phyloP scores from a whole-genome alignment of 2,329 filamentous ascomycete species.

The Fonsecaea pugnacius region DNA sequence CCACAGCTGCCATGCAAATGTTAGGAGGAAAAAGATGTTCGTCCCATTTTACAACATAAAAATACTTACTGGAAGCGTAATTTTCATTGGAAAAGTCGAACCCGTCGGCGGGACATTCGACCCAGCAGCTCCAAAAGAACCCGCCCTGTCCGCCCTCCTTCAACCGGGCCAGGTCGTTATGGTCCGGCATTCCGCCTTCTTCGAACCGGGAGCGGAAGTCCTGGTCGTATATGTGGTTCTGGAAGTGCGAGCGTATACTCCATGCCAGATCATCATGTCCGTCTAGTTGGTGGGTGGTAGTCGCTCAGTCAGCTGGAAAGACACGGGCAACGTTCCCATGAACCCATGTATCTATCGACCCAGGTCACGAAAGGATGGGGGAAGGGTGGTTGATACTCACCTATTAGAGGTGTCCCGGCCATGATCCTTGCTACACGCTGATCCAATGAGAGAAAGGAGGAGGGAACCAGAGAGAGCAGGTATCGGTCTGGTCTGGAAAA shows the following conservation, averaged over 20 bases:
- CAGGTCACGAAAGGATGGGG: neutral
- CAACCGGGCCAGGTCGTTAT: constrained; percentile 80
- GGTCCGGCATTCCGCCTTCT: constrained; percentile 67
- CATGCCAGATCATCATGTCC: constrained; percentile 88
- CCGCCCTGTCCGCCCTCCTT: constrained; percentile 69
- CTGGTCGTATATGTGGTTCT: constrained; percentile 75
- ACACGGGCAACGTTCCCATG: neutral
- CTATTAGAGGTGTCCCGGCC: constrained; percentile 58
- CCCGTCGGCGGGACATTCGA: constrained; percentile 73
- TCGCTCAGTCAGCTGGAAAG: neutral
- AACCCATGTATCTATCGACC: neutral
- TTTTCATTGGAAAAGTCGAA: constrained; percentile 37
- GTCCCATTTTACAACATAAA: neutral
- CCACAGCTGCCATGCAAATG: constrained; percentile 55
- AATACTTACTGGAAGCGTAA: constrained; percentile 29
- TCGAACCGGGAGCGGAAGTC: constrained; percentile 75
- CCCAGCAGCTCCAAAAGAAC: constrained; percentile 88
- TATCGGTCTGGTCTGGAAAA: neutral
- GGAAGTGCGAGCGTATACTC: constrained; percentile 65
- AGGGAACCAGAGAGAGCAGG: constrained; percentile 11
- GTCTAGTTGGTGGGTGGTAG: constrained; percentile 45
- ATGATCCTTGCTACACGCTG: constrained; percentile 52
- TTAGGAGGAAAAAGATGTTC: neutral
- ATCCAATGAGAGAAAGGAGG: constrained; percentile 37
- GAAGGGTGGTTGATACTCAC: constrained; percentile 9